Evolutionary conservation across 2,329 filamentous ascomycete genomes (phyloP).

Genomic region (Penicillium sp.): DNA sequence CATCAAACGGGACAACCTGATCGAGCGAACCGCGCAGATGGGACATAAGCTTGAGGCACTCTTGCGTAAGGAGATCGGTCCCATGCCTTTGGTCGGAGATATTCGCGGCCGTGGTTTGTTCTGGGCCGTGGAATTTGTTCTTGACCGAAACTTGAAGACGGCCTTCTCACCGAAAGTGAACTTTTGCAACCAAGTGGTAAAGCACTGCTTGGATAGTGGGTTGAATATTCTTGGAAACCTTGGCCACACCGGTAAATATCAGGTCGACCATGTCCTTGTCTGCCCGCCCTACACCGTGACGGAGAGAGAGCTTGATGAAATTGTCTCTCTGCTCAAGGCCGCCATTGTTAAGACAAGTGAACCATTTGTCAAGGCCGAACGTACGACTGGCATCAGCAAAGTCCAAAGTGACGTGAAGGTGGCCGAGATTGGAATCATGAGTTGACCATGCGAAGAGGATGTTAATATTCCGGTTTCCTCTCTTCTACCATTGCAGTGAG

Average conservation of each 20-base stretch:
- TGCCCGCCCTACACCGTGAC: constrained; percentile 11
- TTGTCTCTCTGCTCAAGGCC: constrained; percentile 4
- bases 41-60: constrained; percentile 1
- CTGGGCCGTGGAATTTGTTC: constrained; percentile 43
- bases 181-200: neutral
- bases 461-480: too few species aligned
- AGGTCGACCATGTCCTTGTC: constrained; percentile 12
- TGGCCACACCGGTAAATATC: constrained; percentile 10
- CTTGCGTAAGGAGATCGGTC: constrained; percentile 26
- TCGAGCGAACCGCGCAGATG: neutral
- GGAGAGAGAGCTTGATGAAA: constrained; percentile 5
- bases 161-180: neutral
- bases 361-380: constrained; percentile 13
- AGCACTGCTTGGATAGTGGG: neutral
- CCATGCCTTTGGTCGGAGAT: constrained; percentile 50
- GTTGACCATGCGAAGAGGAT: neutral
- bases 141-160: neutral
- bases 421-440: neutral
- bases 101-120: constrained; percentile 57
- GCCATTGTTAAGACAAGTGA: constrained; percentile 8
- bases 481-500: too few species aligned
- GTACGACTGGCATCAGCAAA: too few species aligned
- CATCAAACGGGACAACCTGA: constrained; percentile 49
- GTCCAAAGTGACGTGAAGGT: too few species aligned
- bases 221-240: constrained; percentile 12